Conservation (phyloP, 2,329 filamentous ascomycete genomes). For the Cordyceps farinosa region DNA sequence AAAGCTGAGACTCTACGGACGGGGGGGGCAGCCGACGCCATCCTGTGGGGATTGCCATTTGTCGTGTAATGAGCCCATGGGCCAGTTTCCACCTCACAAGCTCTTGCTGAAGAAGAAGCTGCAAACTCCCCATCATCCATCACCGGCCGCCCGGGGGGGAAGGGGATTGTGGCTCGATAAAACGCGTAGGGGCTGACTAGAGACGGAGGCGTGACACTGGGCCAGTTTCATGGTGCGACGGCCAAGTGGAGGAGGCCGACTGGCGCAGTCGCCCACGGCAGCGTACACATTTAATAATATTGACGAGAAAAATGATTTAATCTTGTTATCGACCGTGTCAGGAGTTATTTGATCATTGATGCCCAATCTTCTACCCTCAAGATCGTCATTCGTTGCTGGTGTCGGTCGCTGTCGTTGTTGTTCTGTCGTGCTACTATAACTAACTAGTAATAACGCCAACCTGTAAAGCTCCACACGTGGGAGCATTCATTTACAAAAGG, state of each 20-base stretch:
- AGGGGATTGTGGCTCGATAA: background rate
- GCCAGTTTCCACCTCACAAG: too few relatives aligned
- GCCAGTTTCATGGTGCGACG: slow-evolving; percentile 16
- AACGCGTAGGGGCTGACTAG: slow-evolving; percentile 8
- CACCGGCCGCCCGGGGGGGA: too few relatives aligned
- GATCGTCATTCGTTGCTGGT: too few relatives aligned
- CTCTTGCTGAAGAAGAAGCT: background rate
- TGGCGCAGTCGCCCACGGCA: background rate
- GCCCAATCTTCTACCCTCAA: too few relatives aligned
- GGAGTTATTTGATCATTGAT: too few relatives aligned
- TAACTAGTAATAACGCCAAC: too few relatives aligned
- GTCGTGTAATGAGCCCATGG: too few relatives aligned
- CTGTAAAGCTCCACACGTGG: too few relatives aligned
- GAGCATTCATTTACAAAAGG: background rate
- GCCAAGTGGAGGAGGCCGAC: background rate
- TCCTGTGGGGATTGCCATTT: background rate
- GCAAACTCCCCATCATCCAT: background rate
- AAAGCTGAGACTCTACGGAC: background rate
- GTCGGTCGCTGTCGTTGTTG: too few relatives aligned
- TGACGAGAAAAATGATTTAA: background rate
- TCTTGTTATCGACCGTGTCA: too few relatives aligned
- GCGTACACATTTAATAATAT: background rate
- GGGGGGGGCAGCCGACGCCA: background rate
- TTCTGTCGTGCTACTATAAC: too few relatives aligned
- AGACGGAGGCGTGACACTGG: slow-evolving; percentile 14